Conservation (phyloP, 768 basidiomycete species). For the Lactarius quietus region DNA sequence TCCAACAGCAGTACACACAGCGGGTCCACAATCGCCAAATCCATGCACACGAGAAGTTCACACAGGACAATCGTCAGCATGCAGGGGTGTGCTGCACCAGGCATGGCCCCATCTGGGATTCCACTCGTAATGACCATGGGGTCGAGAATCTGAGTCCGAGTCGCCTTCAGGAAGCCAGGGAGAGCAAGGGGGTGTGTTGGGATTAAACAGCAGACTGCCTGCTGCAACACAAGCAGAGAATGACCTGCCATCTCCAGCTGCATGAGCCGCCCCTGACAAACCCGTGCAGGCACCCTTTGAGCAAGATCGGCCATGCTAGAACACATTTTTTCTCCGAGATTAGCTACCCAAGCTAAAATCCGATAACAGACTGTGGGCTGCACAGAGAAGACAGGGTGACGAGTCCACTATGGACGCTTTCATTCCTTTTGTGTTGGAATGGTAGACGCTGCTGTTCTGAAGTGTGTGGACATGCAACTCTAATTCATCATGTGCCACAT, state of each 20-base stretch:
- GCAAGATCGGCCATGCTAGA: slow-evolving; percentile 19
- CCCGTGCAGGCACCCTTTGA: slow-evolving; percentile 25
- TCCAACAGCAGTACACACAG: too few species aligned
- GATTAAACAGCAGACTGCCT: slow-evolving; percentile 22
- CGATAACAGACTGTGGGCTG: slow-evolving; percentile 62
- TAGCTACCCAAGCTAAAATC: slow-evolving; percentile 42
- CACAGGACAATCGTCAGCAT: too few species aligned
- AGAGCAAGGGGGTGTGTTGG: slow-evolving; percentile 22
- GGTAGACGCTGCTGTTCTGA: slow-evolving; percentile 35
- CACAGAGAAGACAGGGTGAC: slow-evolving; percentile 78
- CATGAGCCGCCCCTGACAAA: slow-evolving; percentile 23
- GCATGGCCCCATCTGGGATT: too few species aligned
- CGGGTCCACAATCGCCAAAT: too few species aligned
- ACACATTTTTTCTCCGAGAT: slow-evolving; percentile 23
- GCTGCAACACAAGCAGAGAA: slow-evolving; percentile 26
- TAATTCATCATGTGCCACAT: slow-evolving; percentile 82
- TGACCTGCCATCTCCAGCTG: slow-evolving; percentile 21
- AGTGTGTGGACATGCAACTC: slow-evolving; percentile 52
- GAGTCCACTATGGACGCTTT: slow-evolving; percentile 45
- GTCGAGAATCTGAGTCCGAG: slow-evolving; percentile 24
- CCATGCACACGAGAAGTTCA: too few species aligned
- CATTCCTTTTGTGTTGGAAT: slow-evolving; percentile 30
- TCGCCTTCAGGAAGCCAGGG: slow-evolving; percentile 26
- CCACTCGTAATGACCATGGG: too few species aligned
- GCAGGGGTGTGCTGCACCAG: too few species aligned